These are phyloP conservation scores for Metarhizium brunneum DNA, from an alignment of 2,329 filamentous ascomycete genomes.

Conservation along the genomic window DNA sequence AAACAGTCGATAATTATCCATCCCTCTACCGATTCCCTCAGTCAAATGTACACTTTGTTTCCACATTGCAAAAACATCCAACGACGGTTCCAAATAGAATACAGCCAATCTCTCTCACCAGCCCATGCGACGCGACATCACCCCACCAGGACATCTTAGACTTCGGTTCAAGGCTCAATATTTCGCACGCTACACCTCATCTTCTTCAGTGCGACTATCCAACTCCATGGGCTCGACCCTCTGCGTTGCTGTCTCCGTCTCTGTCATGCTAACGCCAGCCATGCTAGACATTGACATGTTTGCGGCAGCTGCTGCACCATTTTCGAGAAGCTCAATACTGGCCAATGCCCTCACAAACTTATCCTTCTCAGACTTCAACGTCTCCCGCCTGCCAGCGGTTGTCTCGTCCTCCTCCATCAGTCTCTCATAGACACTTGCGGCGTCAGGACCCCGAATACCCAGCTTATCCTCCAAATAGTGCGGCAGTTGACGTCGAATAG, in stretches of 20 bases:
- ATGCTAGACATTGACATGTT: slow-evolving; percentile 5
- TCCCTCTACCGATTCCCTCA: too few species aligned
- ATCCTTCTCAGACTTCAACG: slow-evolving; percentile 32
- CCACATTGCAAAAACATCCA: too few species aligned
- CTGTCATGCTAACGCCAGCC: slow-evolving; percentile 4
- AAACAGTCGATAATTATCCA: too few species aligned
- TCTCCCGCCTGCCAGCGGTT: slow-evolving; percentile 31
- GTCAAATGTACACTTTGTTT: too few species aligned
- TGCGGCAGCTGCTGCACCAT: slow-evolving; percentile 14
- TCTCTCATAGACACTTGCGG: slow-evolving; percentile 23
- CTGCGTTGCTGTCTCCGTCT: slow-evolving; percentile 12
- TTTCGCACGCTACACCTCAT: neutral
- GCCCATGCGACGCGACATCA: neutral
- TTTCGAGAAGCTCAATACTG: slow-evolving; percentile 35
- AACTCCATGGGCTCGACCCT: slow-evolving; percentile 1
- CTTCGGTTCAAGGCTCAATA: neutral
- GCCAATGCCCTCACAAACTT: slow-evolving; percentile 37
- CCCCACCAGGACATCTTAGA: neutral
- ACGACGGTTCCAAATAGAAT: neutral
- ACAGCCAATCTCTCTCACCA: neutral
- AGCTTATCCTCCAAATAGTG: slow-evolving; percentile 34
- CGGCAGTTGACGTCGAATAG: slow-evolving; percentile 29
- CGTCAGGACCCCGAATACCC: slow-evolving; percentile 25
- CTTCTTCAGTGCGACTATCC: neutral
- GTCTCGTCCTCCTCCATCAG: slow-evolving; percentile 40